Percentiles rank a stretch among this genome's conserved stretches.
Conservation (phyloP, 768 basidiomycete genomes). For the Lactarius pseudohatsudake region DNA sequence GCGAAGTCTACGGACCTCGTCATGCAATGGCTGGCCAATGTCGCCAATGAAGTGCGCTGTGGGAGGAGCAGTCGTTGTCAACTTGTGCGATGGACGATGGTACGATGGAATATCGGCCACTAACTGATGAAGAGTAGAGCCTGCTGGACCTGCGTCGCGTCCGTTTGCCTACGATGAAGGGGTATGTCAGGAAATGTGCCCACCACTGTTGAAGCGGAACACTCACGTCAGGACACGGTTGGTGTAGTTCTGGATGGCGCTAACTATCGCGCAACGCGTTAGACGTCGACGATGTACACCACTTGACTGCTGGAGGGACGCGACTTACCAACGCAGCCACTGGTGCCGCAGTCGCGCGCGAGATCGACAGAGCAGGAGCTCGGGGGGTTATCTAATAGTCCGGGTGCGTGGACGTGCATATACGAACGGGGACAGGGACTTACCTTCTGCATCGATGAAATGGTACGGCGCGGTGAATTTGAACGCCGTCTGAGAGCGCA, state of each 20-base stretch:
- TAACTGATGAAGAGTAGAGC: slow-evolving; percentile 52
- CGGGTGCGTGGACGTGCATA: not conserved
- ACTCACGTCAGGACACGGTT: slow-evolving; percentile 42
- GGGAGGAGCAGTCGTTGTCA: not conserved
- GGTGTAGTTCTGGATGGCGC: slow-evolving; percentile 59
- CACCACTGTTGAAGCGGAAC: not conserved
- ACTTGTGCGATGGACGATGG: not conserved
- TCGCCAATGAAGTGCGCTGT: slow-evolving; percentile 43
- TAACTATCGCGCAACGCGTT: slow-evolving; percentile 37
- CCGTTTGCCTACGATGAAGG: slow-evolving; percentile 33
- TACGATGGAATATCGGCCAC: not conserved
- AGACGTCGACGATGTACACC: not conserved
- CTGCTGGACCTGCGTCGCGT: slow-evolving; percentile 46
- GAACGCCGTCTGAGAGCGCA: slow-evolving; percentile 41
- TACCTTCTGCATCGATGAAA: slow-evolving; percentile 51
- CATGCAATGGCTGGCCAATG: slow-evolving; percentile 51
- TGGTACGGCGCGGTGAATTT: slow-evolving; percentile 38
- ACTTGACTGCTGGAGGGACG: not conserved
- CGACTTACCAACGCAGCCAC: slow-evolving; percentile 34
- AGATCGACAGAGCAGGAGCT: slow-evolving; percentile 51
- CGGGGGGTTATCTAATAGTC: slow-evolving; percentile 39
- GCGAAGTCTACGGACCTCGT: slow-evolving; percentile 33
- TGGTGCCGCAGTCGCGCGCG: slow-evolving; percentile 45
- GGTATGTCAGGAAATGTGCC: not conserved
- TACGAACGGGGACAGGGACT: not conserved